Conservation (phyloP, 352 stramenopile genomes). For the Phytopythium oedochilum region DNA sequence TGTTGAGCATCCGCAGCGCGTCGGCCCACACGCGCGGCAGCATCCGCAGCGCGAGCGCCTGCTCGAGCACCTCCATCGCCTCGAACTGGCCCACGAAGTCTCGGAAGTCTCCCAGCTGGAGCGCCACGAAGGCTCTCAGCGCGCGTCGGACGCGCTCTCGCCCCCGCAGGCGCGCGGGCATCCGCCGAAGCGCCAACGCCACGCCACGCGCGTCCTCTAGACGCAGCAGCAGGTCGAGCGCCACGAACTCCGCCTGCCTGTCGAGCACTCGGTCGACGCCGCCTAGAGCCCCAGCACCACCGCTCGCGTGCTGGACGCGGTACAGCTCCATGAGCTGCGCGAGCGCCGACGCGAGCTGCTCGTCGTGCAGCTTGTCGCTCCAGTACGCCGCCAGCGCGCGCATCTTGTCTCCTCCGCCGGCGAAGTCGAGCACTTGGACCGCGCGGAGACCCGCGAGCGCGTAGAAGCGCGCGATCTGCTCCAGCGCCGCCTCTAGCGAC, state of each 20-base stretch:
- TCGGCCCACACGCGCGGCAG: conserved; percentile 28
- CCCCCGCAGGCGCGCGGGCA: conserved; percentile 13
- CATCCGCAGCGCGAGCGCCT: conserved; percentile 32
- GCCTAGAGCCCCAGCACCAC: not conserved
- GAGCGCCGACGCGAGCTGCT: conserved; percentile 64
- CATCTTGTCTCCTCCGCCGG: not conserved
- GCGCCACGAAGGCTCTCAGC: conserved; percentile 44
- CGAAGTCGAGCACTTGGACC: conserved; percentile 30
- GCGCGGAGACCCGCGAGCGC: conserved; percentile 36
- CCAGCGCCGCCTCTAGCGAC: conserved; percentile 31
- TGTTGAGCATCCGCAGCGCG: conserved; percentile 47
- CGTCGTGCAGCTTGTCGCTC: conserved; percentile 68
- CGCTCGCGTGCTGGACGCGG: not conserved
- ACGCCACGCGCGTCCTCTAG: conserved; percentile 37
- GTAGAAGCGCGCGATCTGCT: conserved; percentile 55
- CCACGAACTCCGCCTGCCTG: conserved; percentile 34
- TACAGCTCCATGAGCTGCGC: conserved; percentile 46
- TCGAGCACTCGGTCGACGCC: not conserved
- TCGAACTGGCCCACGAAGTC: conserved; percentile 22
- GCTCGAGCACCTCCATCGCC: conserved; percentile 34
- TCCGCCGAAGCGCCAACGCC: conserved; percentile 31
- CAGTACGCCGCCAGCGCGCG: conserved; percentile 18
- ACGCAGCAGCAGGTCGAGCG: conserved; percentile 57
- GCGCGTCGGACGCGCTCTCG: conserved; percentile 24
- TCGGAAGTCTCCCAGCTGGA: conserved; percentile 42